These are phyloP conservation scores for Rhododendron mucronatum DNA, from an alignment of 148 eudicot species.

Conservation along the genomic window DNA sequence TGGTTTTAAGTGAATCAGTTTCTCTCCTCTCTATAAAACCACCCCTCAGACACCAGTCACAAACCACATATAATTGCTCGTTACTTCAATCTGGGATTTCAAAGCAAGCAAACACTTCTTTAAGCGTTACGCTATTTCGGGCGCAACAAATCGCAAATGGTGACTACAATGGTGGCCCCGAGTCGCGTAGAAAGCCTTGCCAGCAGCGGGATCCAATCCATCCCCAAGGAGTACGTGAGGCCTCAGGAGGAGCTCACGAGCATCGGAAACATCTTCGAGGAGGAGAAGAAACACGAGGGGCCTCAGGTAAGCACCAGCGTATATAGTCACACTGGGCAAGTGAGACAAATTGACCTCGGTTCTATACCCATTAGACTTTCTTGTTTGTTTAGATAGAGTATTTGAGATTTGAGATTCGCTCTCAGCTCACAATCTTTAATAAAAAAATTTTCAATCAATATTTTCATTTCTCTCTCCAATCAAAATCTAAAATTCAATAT, in stretches of 20 bases:
- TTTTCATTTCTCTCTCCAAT: no score
- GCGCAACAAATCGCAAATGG: conserved; percentile 13
- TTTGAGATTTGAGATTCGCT: no score
- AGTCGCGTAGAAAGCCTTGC: conserved; percentile 68
- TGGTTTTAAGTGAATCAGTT: no score
- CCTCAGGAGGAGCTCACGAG: conserved; percentile 63
- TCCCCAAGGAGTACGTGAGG: conserved; percentile 85
- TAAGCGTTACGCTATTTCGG: not conserved
- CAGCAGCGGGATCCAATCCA: conserved; percentile 60
- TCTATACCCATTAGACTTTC: not conserved
- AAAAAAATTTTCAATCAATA: no score
- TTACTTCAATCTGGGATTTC: not conserved
- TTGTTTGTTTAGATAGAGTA: no score
- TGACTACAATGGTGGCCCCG: conserved; percentile 10
- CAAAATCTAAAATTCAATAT: no score
- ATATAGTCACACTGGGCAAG: not conserved
- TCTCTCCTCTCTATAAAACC: not conserved
- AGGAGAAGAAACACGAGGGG: conserved; percentile 55
- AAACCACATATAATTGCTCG: not conserved
- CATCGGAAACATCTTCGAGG: conserved; percentile 64
- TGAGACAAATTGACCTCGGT: not conserved
- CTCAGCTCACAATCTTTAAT: no score
- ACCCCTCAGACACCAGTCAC: not conserved
- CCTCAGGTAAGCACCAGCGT: conserved; percentile 31
- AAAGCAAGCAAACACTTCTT: not conserved